phyloP scores from a whole-genome alignment of 1,139 yeast genomes.

The Pichia sp. region DNA sequence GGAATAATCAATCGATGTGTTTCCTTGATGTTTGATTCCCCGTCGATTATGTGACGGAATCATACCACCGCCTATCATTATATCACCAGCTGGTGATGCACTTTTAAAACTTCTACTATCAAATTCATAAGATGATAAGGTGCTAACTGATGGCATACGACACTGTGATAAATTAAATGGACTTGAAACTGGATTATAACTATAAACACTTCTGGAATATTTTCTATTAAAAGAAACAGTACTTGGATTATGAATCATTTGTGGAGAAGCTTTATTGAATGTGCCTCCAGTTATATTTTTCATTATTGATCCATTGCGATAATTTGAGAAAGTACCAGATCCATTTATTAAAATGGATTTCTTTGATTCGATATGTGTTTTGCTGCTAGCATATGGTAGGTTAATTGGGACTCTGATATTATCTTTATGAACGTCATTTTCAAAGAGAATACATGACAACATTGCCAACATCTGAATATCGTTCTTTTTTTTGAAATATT shows the following conservation, averaged over 20 bases:
- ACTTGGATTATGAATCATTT: conserved; percentile 5
- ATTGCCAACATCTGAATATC: conserved; percentile 89
- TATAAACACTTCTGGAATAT: conserved; percentile 14
- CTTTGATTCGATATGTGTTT: conserved; percentile 19
- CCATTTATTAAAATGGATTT: conserved; percentile 3
- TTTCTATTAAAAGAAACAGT: conserved; percentile 21
- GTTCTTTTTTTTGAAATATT: conserved; percentile 55
- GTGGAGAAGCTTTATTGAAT: not conserved
- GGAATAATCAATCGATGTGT: not conserved
- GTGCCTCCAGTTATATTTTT: not conserved
- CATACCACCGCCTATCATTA: conserved; percentile 10
- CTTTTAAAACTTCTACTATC: conserved; percentile 27
- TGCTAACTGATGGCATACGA: conserved; percentile 21
- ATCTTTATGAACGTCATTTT: conserved; percentile 31
- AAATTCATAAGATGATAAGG: conserved; percentile 31
- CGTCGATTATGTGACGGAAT: conserved; percentile 15
- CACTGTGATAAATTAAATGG: conserved; percentile 10
- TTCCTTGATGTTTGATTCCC: conserved; percentile 16
- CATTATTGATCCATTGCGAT: not conserved
- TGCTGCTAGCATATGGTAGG: conserved; percentile 36
- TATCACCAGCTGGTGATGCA: conserved; percentile 29
- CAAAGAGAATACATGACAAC: conserved; percentile 65
- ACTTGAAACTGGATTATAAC: conserved; percentile 12
- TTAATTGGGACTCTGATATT: conserved; percentile 38
- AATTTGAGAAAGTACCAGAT: not conserved